Base-by-base conservation (phyloP, 305 asterid species). In the Caryopteris hybrid region DNA sequence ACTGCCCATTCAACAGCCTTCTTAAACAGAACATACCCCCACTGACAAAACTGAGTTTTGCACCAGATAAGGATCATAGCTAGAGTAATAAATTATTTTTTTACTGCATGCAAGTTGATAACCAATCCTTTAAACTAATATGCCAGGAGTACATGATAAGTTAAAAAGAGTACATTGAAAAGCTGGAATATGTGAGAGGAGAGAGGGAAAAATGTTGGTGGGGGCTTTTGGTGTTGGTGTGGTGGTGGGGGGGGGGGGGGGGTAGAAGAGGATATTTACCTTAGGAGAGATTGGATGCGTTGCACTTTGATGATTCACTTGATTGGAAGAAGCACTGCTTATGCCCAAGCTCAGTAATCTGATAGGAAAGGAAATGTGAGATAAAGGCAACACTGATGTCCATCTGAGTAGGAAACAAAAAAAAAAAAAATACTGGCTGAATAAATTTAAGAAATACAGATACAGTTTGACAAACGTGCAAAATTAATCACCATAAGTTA, bases 301-400 rank as follows among this genome's bases (percentile, higher is more conserved):
- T 66, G 50, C 17, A 10, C 34, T 31, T 22, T 50, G 70, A 31
- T 51, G 69, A 46, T 59, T 67, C 66, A 61, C 69, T 47, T 47
- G 79, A 43, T 57, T 54, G 61, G 72, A 57, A 51, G 55, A 38
- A 67, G 74, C 67, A 25, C 54, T n/a, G 39, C 54, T 63, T 36
- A 25, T 25, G 62, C 61, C 62, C 74, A 52, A 66, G 57, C 64
- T 61, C 73, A 72, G 77, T 64, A 53, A 62, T 78, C 79, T 79
- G 64, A 25, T 25, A 25, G 31, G 31, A 38, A 54, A 61, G 63
- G 62, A 54, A 68, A 58, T 27, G 50, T 61, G 36, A 14, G 23
- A 38, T 61, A 5, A 45, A 64, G 33, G 17, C 25, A 42, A 61
- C 17, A 34, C 46, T 51, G 12, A 9, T 14, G 27, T 55, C 18